These are phyloP conservation scores for Fusarium equiseti DNA, from an alignment of 2,329 filamentous ascomycete species.

Conservation along the genomic window DNA sequence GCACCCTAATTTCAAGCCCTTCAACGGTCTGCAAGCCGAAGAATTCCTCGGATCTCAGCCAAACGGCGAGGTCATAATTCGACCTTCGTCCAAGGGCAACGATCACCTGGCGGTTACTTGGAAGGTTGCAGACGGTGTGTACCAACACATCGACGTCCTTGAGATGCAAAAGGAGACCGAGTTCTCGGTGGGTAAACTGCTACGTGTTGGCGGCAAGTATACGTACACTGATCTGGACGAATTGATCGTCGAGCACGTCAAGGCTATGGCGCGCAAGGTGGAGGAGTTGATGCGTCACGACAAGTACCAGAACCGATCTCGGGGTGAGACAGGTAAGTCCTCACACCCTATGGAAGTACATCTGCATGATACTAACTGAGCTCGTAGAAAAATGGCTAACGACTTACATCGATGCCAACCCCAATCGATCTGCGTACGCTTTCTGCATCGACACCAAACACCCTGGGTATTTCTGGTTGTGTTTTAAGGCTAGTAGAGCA, in stretches of 20 bases:
- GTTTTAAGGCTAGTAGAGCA: conserved; percentile 89
- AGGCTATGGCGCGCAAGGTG: conserved; percentile 97
- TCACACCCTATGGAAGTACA: not conserved
- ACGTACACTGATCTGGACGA: conserved; percentile 97
- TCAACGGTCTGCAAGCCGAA: conserved; percentile 92
- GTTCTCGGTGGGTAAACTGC: conserved; percentile 87
- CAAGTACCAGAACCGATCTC: conserved; percentile 88
- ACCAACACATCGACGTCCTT: conserved; percentile 96
- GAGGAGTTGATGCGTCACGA: conserved; percentile 96
- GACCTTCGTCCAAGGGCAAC: conserved; percentile 92
- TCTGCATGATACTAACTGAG: conserved; percentile 36
- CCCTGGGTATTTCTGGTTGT: conserved; percentile 94
- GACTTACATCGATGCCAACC: conserved; percentile 96
- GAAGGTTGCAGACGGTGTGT: conserved; percentile 97
- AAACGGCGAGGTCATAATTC: conserved; percentile 91
- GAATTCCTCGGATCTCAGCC: conserved; percentile 90
- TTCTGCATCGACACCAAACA: conserved; percentile 95
- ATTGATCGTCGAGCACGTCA: conserved; percentile 95
- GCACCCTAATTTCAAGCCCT: conserved; percentile 93
- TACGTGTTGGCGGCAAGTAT: conserved; percentile 89
- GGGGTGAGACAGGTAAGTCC: conserved; percentile 85
- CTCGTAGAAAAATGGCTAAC: conserved; percentile 89
- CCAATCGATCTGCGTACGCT: conserved; percentile 90
- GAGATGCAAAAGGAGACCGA: conserved; percentile 98
- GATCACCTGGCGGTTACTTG: conserved; percentile 97